Base-by-base conservation (phyloP, 306 rosid genomes). In the Cucumis melo region DNA sequence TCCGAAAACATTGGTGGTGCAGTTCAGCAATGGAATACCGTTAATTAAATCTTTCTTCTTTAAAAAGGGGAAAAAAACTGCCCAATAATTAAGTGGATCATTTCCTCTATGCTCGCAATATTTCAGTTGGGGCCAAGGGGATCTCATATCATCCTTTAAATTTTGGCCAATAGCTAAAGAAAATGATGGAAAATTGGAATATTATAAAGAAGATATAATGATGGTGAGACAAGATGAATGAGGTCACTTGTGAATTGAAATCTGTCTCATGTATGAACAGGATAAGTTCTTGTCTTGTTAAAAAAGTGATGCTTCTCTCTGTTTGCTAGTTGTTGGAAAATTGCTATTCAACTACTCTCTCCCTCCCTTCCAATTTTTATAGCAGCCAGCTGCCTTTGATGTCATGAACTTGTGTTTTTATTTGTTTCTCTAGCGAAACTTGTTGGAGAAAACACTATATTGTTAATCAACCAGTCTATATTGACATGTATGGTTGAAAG, bases 161-260 rank as follows among this genome's bases (percentile, higher is more conserved):
- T 14, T 48, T 71, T 27, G 36, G 76, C 10, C 16, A 27, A 21
- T 14, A 71, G 75, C 21, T 67, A 50, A 46, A 46, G 57, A 72
- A 73, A 73, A 73, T 73, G 77, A 73, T 73, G 61, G 61, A 24
- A 10, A 51, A 19, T 71, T 51, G 61, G 77, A 73, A 27, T 73
- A 73, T 73, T 73, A 50, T 32, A 27, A 73, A 73, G 77, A 51
- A 23, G 74, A 51, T 16, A 46, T 42, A 72, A 29, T 29, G 76
- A 71, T 71, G 58, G 57, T 71, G 59, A 29, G 76, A 50, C 41
- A 10, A 24, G 21, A 48, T 24, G 59, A 71, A 71, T 73, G 61
- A 23, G 60, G 15, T 27, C 59, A 71, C 41, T 70, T 24, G 20
- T 24, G 76, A 70, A 48, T 48, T 71, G 76, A 50, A 51, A 73